Percentiles rank a stretch among this genome's conserved stretches.
These are phyloP conservation scores for Leccinum uliginosum DNA, from an alignment of 768 basidiomycete genomes.

Conservation along the genomic window DNA sequence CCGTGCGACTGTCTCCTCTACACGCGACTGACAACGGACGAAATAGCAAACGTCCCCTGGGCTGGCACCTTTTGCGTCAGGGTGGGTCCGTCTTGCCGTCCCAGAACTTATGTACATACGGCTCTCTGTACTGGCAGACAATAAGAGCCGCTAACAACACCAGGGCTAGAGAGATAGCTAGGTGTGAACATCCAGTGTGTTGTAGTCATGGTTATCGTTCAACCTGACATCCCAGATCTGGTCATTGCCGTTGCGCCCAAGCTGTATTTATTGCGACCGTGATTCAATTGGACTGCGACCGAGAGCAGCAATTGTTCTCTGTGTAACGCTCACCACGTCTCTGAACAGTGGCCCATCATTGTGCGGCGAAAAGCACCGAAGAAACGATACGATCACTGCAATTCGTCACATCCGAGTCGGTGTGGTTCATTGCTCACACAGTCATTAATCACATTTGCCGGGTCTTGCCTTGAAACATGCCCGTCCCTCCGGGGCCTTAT, in stretches of 20 bases:
- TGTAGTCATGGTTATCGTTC: constrained; percentile 19
- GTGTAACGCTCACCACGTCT: neutral
- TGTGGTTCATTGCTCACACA: neutral
- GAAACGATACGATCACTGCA: neutral
- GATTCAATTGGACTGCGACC: neutral
- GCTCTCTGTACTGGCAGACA: neutral
- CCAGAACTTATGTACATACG: too few relatives aligned
- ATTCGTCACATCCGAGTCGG: neutral
- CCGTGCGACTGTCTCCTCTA: neutral
- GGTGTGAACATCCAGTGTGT: constrained; percentile 3
- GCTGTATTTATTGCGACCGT: constrained; percentile 3
- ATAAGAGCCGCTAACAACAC: neutral
- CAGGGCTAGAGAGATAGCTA: neutral
- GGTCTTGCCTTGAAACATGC: constrained; percentile 20
- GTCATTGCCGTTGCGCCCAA: neutral
- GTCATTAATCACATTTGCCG: neutral
- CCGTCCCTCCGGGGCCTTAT: constrained; percentile 1
- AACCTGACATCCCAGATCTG: neutral
- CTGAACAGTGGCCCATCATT: neutral
- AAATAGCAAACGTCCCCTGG: constrained; percentile 2
- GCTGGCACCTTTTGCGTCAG: neutral
- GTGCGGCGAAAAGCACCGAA: neutral
- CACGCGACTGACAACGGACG: constrained; percentile 10
- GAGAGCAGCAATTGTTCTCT: neutral
- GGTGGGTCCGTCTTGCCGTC: neutral